Base-by-base conservation (phyloP, 1,139 yeast genomes). In the Geotrichum histeridarum region DNA sequence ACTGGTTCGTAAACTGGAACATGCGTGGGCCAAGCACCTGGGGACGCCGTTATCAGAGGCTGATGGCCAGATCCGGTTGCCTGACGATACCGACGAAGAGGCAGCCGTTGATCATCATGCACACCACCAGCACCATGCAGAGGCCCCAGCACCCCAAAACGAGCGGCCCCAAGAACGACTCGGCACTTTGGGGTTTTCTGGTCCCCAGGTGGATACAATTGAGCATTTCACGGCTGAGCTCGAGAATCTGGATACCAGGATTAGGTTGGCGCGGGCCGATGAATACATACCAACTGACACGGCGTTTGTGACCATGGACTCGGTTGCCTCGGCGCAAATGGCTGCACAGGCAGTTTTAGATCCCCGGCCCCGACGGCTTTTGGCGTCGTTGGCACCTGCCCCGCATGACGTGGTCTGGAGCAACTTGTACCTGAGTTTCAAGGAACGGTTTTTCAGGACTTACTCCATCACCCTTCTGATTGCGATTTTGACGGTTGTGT, bases 361-460 rank as follows among this genome's bases (percentile, higher is more conserved):
- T 59, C 95, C 96, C 0, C 78, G 82, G 53, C 84, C 88, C 1
- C 79, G 83, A 64, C 84, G 84, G 54, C 72, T 88, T 46, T 82
- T 86, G 46, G 85, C 94, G 8, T 77, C 75, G 48, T 73, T 87
- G 50, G 96, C 96, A 0, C 95, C 96, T 0, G 91, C 96, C 1
- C 95, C 96, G 2, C 84, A 83, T 59, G 96, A 88, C 67, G 82
- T 88, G 18, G 76, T 85, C 51, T 88, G 96, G 96, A 80, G 81
- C 48, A 86, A 86, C 62, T 70, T 87, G 42, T 79, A 83, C 61
- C 69, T 86, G 64, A 77, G 86, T 9, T 73, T 84, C 44, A 70
- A 69, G 48, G 79, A 83, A 61, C 73, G 88, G 36, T 71, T 84
- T 55, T 56, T 80, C 1, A 73, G 88, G 53, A 79, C 81, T 9